These are phyloP conservation scores for Suhomyces faveliae DNA, from an alignment of 805 yeast species.

Conservation along the genomic window DNA sequence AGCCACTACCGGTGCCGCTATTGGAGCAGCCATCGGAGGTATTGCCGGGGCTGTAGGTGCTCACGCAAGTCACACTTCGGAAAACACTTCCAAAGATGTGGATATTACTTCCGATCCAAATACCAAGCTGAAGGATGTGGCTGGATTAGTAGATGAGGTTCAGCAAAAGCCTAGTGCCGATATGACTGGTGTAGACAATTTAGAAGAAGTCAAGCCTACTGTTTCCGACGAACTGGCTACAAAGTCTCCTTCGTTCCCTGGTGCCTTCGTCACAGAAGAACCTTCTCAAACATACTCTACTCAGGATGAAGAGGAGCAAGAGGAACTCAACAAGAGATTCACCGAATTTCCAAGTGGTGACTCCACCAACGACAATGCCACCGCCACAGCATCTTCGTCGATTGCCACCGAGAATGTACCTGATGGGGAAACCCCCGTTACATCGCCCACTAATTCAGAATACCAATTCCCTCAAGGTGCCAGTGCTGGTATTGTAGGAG, in stretches of 20 bases:
- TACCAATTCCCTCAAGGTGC: conserved; percentile 41
- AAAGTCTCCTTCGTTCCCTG: background rate
- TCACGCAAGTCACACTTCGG: background rate
- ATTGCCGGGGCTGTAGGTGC: conserved; percentile 4
- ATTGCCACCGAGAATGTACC: conserved; percentile 29
- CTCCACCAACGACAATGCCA: conserved; percentile 14
- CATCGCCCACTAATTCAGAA: conserved; percentile 49
- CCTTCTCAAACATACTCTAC: background rate
- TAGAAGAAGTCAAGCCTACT: conserved; percentile 9
- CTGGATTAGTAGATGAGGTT: conserved; percentile 27
- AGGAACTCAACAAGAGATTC: conserved; percentile 23
- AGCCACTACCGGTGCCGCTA: conserved; percentile 10
- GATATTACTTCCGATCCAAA: background rate
- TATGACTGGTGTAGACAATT: conserved; percentile 27
- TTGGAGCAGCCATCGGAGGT: conserved; percentile 11
- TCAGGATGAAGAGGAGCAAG: conserved; percentile 17
- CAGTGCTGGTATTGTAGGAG: conserved; percentile 33
- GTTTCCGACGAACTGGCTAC: conserved; percentile 14
- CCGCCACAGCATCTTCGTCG: conserved; percentile 38
- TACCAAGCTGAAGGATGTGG: conserved; percentile 2
- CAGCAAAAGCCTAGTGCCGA: conserved; percentile 25
- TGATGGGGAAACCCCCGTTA: conserved; percentile 44
- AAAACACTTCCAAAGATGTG: background rate
- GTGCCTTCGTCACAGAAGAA: conserved; percentile 1
- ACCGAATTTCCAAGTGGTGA: conserved; percentile 33